Base-by-base conservation (phyloP, 2,329 filamentous ascomycete species). In the Botrytis hyacinthi region DNA sequence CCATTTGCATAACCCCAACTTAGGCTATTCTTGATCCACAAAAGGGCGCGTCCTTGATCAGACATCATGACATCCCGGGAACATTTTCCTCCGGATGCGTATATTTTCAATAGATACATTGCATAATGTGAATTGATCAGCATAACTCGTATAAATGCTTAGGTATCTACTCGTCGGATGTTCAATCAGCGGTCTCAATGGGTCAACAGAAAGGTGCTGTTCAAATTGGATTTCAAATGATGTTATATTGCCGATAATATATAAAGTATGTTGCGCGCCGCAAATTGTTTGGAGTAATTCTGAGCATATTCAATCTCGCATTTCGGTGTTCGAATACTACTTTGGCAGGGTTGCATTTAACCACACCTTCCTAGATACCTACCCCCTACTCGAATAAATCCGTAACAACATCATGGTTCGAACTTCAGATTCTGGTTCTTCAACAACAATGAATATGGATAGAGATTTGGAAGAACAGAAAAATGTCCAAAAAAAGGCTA, bases 381-480 rank as follows among this genome's bases (percentile, higher is more conserved):
- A 42, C 18, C 37, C 44, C 35, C 37, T 29, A 35, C 57, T 40
- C 67, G 37, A 22, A 75, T 74, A n/a, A 40, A 40, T 26, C 26
- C 32, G 14, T 29, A 26, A 37, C 66, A 20, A 65, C 20, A 71
- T n/a, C 10, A 48, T 73, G 51, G 40, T 65, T 62, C 71, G 32
- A 61, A 35, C 60, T 26, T 71, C 70, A 9, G 70, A 74, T 29
- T 73, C 76, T 44, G 76, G 73, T 65, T 74, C 74, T 63, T 71
- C 63, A 16, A 74, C 72, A 9, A 44, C 71, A 37, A 63, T 57
- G 18, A 75, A 74, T 42, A 59, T 73, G 42, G 72, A 73, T 35
- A 68, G 63, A 48, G 77, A 76, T 73, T 40, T 78, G 20, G 77
- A 79, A 57, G 72, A 75, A 62, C 77, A 76, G 67, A 75, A 74